Conservation (phyloP, 106 monocot species). For the Iris macrosiphon region DNA sequence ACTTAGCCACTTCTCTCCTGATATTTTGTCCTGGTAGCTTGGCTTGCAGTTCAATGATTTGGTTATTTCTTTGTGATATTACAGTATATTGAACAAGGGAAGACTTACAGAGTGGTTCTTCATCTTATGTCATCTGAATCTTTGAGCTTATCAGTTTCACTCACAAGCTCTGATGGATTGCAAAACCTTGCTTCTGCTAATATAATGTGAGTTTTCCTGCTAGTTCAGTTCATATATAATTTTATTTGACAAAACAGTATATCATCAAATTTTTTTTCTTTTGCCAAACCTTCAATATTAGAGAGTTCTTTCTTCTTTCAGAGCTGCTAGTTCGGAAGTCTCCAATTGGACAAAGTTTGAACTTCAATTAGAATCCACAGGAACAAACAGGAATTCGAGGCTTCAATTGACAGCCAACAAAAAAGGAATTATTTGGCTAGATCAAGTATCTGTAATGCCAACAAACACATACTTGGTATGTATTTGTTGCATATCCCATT, state of each 20-base stretch:
- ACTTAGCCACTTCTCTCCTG: too few relatives aligned
- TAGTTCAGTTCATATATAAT: neutral
- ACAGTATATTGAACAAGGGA: conserved; percentile 73
- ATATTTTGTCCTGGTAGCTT: too few relatives aligned
- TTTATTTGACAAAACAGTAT: neutral
- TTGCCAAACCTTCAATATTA: too few relatives aligned
- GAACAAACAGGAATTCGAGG: conserved; percentile 43
- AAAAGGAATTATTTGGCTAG: conserved; percentile 69
- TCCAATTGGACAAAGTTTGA: conserved; percentile 52
- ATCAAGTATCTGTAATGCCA: conserved; percentile 79
- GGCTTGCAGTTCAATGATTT: too few relatives aligned
- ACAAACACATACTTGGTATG: conserved; percentile 67
- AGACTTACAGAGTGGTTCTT: conserved; percentile 53
- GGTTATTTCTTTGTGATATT: neutral
- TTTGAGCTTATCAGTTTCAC: conserved; percentile 48
- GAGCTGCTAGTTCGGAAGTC: neutral
- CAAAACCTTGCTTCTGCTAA: conserved; percentile 44
- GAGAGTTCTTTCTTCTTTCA: neutral
- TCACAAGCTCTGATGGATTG: conserved; percentile 65
- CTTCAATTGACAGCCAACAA: conserved; percentile 64
- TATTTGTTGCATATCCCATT: too few relatives aligned
- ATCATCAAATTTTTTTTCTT: neutral
- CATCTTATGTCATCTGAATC: conserved; percentile 43
- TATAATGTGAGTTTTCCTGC: conserved; percentile 37
- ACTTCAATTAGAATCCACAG: conserved; percentile 34